Evolutionary conservation across 768 basidiomycete genomes (phyloP), one percentile per base, ranked within the genome.

Genomic region (Hygrocybe coccinea): DNA sequence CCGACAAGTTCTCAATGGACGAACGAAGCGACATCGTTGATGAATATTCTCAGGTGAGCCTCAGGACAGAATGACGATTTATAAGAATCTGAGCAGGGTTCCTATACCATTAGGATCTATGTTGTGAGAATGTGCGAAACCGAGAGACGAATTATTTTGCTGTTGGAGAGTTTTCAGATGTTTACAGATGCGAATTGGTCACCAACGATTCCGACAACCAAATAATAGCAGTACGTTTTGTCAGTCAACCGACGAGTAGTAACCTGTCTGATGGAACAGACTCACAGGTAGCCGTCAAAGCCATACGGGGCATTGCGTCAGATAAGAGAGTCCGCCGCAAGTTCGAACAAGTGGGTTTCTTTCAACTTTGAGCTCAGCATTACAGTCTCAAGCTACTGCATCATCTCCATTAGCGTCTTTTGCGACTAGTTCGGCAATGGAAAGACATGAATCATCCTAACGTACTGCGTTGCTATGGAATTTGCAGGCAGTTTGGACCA

Each of bases 131-230:
- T n/a, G 45, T 46, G 2, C n/a, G 14, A 6, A 46, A 21, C 3
- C 24, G 5, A 25, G 19, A 49, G 29, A 2, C 24, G 14, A 2
- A 49, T 34, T 56, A 56, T 38, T 56, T 56, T 45, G 50, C 55
- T 4, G 19, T 56, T 17, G 55, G 55, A 24, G 55, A 56, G 36
- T n/a, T 56, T 50, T 56, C 55, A 15, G 55, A 56, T 24, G 55
- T 56, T n/a, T 51, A 56, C 49, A 50, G 41, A 51, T 8, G 55
- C 39, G 6, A 24, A 6, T 25, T 56, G 47, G 5, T 14, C 45
- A 46, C n/a, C n/a, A n/a, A n/a, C n/a, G n/a, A n/a, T n/a, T n/a
- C n/a, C n/a, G n/a, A n/a, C n/a, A n/a, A n/a, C n/a, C n/a, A n/a
- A n/a, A n/a, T n/a, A n/a, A n/a, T n/a, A n/a, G n/a, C n/a, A n/a